Evolutionary conservation across 371 early-diverging fungal genomes (phyloP), one percentile per base, ranked within the genome.

Genomic region (Mucor irregularis): DNA sequence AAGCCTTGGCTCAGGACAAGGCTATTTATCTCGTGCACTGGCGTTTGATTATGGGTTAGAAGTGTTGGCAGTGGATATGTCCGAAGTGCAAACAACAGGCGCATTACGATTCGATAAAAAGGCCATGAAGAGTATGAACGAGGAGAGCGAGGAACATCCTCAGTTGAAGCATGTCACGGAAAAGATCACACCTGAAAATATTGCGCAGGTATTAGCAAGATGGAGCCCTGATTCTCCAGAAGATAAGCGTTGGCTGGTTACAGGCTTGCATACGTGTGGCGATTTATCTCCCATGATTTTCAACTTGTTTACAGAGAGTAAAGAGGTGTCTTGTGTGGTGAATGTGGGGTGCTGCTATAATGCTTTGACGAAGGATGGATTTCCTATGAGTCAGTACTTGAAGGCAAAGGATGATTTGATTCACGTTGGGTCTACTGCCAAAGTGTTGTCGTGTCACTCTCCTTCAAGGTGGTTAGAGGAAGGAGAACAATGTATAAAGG

Each of bases 291-390:
- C 86, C 47, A 74, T 86, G 17, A 86, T 88, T 56, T 76, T 93
- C 16, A 80, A 82, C 22, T 68, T 91, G 42, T 95, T 90, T 72
- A 75, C 83, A 3, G 68, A 83, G 45, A 82, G 85, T 35, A 68
- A 79, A 11, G 51, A 71, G 16, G 90, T 92, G 1, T 56, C 62
- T 0, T 85, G 83, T 10, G 68, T 93, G 29, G 92, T 89, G 24
- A 81, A 82, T 61, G 93, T 94, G 6, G 90, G 92, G 0, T 95
- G 95, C 72, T 95, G 94, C 68, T 92, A 95, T 65, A 90, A 95
- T 72, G 83, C 75, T 40, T 60, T 90, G 14, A 70, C 86, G 0
- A 80, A 86, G 43, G 26, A 57, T 7, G 90, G 89, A 5, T 92
- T 87, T 54, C 92, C 92, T 5, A 68, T 92, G 68, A 83, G 83